These are phyloP conservation scores for Trypanosoma vivax DNA, from an alignment of 208 protist genomes.

Conservation along the genomic window DNA sequence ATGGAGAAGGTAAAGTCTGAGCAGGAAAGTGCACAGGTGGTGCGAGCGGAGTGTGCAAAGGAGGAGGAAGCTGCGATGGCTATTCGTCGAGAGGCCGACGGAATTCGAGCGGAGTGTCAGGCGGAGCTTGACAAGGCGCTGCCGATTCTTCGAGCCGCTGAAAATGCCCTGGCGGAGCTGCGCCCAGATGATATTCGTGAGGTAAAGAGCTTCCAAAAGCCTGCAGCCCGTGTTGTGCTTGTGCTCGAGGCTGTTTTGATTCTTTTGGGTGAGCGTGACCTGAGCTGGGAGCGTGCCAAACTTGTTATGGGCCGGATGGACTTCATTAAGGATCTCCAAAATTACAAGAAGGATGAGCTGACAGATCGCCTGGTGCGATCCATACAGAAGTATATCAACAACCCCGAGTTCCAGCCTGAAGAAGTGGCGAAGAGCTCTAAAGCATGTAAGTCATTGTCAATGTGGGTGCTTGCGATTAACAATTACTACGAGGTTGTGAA, in stretches of 20 bases:
- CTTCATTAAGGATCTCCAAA: constrained; percentile 91
- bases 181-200: constrained; percentile 91
- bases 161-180: constrained; percentile 91
- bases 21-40: constrained; percentile 82
- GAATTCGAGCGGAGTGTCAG: constrained; percentile 88
- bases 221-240: constrained; percentile 85
- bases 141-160: constrained; percentile 89
- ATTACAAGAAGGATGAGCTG: constrained; percentile 91
- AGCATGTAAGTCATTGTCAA: constrained; percentile 91
- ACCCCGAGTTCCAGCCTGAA: constrained; percentile 91
- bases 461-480: constrained; percentile 94
- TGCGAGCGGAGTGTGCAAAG: constrained; percentile 70
- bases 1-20: constrained; percentile 89
- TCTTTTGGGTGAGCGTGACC: constrained; percentile 88
- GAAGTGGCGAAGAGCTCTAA: constrained; percentile 91
- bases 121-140: constrained; percentile 92
- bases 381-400: constrained; percentile 92
- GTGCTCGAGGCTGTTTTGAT: constrained; percentile 92
- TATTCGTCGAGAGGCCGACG: constrained; percentile 88
- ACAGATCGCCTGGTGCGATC: constrained; percentile 78
- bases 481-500: constrained; percentile 93
- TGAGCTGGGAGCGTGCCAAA: constrained; percentile 91
- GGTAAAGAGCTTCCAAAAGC: constrained; percentile 90
- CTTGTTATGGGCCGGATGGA: constrained; percentile 89
- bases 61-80: constrained; percentile 82